Percentiles rank a stretch among this genome's conserved stretches.
Conservation (phyloP, 805 yeast species). For the Saturnispora galanensis region DNA sequence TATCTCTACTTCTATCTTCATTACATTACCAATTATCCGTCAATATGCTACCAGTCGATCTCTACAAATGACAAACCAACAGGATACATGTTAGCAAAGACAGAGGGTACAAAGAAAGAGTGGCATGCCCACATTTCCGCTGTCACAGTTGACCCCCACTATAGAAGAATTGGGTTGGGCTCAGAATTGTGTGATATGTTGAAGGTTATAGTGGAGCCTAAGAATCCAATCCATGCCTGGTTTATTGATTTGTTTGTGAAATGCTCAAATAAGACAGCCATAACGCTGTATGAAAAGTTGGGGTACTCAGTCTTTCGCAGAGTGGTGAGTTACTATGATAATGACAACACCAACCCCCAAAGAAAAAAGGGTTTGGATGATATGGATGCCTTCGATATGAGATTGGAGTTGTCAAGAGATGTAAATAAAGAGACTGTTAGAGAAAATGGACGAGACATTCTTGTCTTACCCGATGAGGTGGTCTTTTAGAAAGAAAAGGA, state of each 20-base stretch:
- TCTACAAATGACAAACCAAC: constrained; percentile 30
- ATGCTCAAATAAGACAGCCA: constrained; percentile 72
- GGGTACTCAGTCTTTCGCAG: constrained; percentile 82
- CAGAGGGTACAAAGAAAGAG: constrained; percentile 75
- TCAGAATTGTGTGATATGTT: constrained; percentile 65
- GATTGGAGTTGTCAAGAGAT: constrained; percentile 56
- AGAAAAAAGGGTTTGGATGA: constrained; percentile 47
- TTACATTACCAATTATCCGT: constrained; percentile 81
- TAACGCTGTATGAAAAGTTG: constrained; percentile 71
- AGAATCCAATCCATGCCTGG: constrained; percentile 64
- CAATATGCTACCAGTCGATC: constrained; percentile 68
- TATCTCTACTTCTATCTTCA: constrained; percentile 74
- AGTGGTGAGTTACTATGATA: constrained; percentile 80
- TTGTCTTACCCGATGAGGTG: constrained; percentile 60
- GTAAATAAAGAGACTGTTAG: constrained; percentile 42
- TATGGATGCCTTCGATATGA: constrained; percentile 84
- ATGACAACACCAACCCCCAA: constrained; percentile 11
- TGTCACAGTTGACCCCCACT: constrained; percentile 76
- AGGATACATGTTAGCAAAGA: constrained; percentile 92
- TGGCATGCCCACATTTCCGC: constrained; percentile 99
- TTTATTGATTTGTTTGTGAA: constrained; percentile 90
- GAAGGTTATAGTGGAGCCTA: constrained; percentile 56
- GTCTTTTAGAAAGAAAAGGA: constrained; percentile 32
- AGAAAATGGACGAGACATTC: constrained; percentile 47
- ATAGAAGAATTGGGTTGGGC: constrained; percentile 80